Evolutionary conservation across 179 eudicot genomes (phyloP).

Genomic region (Drosera spatulata): DNA sequence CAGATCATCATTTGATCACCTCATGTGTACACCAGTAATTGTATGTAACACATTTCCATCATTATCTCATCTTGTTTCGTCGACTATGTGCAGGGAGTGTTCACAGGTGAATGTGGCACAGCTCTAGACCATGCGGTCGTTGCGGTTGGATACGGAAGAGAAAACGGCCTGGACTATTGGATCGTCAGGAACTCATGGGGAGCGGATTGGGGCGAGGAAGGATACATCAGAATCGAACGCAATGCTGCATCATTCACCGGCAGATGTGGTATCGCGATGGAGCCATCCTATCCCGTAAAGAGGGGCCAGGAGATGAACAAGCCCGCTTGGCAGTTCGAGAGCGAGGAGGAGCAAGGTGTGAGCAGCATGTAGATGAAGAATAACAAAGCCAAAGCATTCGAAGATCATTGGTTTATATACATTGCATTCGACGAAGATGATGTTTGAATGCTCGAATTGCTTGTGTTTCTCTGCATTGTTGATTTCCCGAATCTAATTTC

Average conservation of each 20-base stretch:
- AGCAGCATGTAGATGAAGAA: not conserved
- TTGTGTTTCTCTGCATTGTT: too few relatives aligned
- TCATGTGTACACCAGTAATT: too few relatives aligned
- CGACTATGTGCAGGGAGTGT: slow-evolving; percentile 60
- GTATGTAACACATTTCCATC: too few relatives aligned
- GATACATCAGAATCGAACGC: slow-evolving; percentile 61
- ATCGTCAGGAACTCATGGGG: slow-evolving; percentile 95
- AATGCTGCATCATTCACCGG: slow-evolving; percentile 33
- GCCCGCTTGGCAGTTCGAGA: not conserved
- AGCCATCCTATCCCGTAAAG: slow-evolving; percentile 75
- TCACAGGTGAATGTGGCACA: slow-evolving; percentile 57
- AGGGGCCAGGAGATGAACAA: not conserved
- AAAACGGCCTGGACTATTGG: slow-evolving; percentile 60
- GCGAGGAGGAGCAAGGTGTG: not conserved
- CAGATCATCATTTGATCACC: not conserved
- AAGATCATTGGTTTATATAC: too few relatives aligned
- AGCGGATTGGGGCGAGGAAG: slow-evolving; percentile 62
- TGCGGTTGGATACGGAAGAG: slow-evolving; percentile 73
- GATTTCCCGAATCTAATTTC: too few relatives aligned
- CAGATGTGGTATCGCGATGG: slow-evolving; percentile 68
- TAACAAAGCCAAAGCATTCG: not conserved
- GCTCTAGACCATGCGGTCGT: slow-evolving; percentile 69
- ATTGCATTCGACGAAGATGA: too few relatives aligned
- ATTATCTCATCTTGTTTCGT: not conserved
- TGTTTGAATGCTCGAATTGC: too few relatives aligned